Percentiles rank a stretch among this genome's conserved stretches.
Conservation (phyloP, 2,329 filamentous ascomycete genomes). For the Hypoxylon sp. region DNA sequence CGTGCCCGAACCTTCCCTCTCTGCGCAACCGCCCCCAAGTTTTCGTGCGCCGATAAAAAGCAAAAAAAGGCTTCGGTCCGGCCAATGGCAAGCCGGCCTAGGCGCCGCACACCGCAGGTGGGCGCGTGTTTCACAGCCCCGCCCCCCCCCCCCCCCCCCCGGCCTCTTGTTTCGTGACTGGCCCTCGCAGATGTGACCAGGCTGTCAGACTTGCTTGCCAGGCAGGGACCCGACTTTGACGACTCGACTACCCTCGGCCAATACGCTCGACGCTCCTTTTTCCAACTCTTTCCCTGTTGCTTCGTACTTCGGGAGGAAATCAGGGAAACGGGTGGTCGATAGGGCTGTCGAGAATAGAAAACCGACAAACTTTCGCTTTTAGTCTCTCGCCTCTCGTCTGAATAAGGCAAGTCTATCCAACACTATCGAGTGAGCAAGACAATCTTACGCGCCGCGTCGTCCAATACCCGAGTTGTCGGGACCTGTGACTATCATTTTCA, state of each 20-base stretch:
- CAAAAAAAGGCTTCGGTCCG: slow-evolving; percentile 7
- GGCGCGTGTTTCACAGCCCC: slow-evolving; percentile 44
- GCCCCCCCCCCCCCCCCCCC: slow-evolving; percentile 20
- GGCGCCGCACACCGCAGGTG: slow-evolving; percentile 41
- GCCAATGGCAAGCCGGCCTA: slow-evolving; percentile 38
- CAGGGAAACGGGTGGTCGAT: too few species aligned
- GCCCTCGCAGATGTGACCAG: slow-evolving; percentile 25
- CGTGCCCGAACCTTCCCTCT: neutral
- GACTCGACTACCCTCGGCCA: too few species aligned
- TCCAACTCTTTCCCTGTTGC: too few species aligned
- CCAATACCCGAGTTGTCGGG: slow-evolving; percentile 32
- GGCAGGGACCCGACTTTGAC: too few species aligned
- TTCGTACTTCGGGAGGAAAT: too few species aligned
- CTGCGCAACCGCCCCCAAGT: slow-evolving; percentile 13
- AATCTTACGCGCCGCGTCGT: slow-evolving; percentile 5
- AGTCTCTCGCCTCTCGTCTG: neutral
- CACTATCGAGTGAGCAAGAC: neutral
- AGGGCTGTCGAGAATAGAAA: neutral
- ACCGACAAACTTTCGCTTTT: neutral
- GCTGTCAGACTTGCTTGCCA: too few species aligned
- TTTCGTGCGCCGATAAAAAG: slow-evolving; percentile 8
- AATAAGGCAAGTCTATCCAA: slow-evolving; percentile 17
- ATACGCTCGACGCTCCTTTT: too few species aligned
- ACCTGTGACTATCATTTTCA: neutral
- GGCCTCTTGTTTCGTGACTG: slow-evolving; percentile 44